These are phyloP conservation scores for Lotmaria passim DNA, from an alignment of 208 protist species.

Conservation along the genomic window DNA sequence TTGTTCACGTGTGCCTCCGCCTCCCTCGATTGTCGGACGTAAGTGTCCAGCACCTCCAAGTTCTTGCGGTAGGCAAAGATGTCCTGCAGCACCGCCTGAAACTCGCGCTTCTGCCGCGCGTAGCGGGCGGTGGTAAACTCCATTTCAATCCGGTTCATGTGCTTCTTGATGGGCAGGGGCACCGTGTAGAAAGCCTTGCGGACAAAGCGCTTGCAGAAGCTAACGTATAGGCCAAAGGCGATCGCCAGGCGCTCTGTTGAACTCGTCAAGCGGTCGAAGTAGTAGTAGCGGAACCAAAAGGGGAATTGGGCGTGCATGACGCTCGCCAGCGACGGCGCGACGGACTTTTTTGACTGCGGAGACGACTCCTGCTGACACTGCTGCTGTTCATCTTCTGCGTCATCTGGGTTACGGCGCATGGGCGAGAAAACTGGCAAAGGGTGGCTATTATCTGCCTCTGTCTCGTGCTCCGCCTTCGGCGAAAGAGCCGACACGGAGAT, in stretches of 20 bases:
- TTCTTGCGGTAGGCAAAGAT: conserved; percentile 15
- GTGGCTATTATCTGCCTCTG: too few species aligned
- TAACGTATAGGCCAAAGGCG: conserved; percentile 10
- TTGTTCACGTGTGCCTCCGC: conserved; percentile 7
- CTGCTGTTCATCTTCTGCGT: not conserved
- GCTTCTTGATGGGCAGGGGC: conserved; percentile 8
- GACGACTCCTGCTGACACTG: too few species aligned
- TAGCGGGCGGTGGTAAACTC: conserved; percentile 11
- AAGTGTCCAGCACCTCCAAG: conserved; percentile 15
- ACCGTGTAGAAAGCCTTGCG: conserved; percentile 3
- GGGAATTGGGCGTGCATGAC: not conserved
- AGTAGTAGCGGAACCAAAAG: conserved; percentile 20
- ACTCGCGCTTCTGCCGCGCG: conserved; percentile 14
- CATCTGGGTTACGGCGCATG: too few species aligned
- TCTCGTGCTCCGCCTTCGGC: not conserved
- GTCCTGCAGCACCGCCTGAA: conserved; percentile 9
- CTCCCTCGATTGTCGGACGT: not conserved
- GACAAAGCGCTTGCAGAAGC: conserved; percentile 13
- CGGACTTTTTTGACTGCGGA: not conserved
- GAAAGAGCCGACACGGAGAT: not conserved
- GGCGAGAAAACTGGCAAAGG: too few species aligned
- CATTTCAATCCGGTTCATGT: conserved; percentile 11
- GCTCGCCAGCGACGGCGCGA: conserved; percentile 3
- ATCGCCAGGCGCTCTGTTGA: conserved; percentile 11
- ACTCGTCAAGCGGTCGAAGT: conserved; percentile 7